phyloP scores from a whole-genome alignment of 345 rosid genomes.

The Lepidium didymum region DNA sequence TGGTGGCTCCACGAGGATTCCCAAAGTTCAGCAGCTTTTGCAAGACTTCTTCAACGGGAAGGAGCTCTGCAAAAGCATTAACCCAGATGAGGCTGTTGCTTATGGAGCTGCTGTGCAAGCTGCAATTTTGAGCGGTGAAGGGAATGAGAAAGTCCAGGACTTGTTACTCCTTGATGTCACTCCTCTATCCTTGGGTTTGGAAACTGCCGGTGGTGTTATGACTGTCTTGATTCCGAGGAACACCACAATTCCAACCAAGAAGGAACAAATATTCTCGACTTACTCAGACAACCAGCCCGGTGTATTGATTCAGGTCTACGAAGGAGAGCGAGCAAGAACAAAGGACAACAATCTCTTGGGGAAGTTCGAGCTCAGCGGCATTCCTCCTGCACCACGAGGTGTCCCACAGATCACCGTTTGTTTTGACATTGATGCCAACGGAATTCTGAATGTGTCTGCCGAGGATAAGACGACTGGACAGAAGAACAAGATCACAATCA shows the following conservation, averaged over 20 bases:
- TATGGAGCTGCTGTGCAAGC: constrained; percentile 68
- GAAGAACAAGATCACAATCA: constrained; percentile 62
- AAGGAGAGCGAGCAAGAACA: constrained; percentile 52
- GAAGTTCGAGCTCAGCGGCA: constrained; percentile 53
- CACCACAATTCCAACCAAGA: constrained; percentile 53
- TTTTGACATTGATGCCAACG: constrained; percentile 26
- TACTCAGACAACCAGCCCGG: constrained; percentile 59
- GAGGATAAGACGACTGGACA: constrained; percentile 62
- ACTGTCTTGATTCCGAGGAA: constrained; percentile 57
- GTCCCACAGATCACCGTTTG: constrained; percentile 33
- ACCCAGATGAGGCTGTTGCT: constrained; percentile 59
- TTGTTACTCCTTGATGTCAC: constrained; percentile 51
- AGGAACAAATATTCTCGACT: constrained; percentile 53
- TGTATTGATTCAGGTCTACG: constrained; percentile 54
- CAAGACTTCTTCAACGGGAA: constrained; percentile 54
- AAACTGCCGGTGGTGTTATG: constrained; percentile 60
- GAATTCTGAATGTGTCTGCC: constrained; percentile 55
- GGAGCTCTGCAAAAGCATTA: constrained; percentile 55
- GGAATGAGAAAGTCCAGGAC: constrained; percentile 58
- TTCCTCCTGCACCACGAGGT: constrained; percentile 60
- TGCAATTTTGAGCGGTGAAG: constrained; percentile 56
- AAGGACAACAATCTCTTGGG: constrained; percentile 55
- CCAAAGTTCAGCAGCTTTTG: constrained; percentile 49
- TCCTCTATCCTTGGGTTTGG: constrained; percentile 48
- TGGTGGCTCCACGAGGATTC: constrained; percentile 53